Evolutionary conservation across 1,284 basidiomycete species (phyloP), one percentile per base, ranked within the genome.

Genomic region (Xanthoconium separans): DNA sequence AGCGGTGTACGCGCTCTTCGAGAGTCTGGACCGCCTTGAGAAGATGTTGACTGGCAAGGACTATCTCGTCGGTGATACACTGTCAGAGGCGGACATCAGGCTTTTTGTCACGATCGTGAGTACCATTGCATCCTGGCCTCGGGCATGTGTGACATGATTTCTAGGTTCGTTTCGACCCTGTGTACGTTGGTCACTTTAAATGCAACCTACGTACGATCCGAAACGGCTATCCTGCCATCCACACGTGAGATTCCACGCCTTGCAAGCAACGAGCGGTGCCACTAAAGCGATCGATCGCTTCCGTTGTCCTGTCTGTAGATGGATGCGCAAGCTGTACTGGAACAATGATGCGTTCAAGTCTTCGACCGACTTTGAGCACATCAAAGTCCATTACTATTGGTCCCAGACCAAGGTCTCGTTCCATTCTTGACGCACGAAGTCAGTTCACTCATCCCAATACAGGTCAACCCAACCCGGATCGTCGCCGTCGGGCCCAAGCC

Each of bases 291-390:
- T 50, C 51, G 44, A 54, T 49, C 18, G 31, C 40, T 47, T 37
- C 36, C 10, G 31, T 41, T 13, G 33, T 42, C 5, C 5, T 36
- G 11, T 13, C 6, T 41, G 3, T 39, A 87, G 84, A 30, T 95
- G 94, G 94, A 70, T 93, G 73, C 88, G 87, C 70, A 86, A 89
- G 65, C 75, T 98, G 37, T 98, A 98, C 77, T 98, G 94, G 95
- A 91, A 89, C 61, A 77, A 87, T 61, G 75, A 86, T 0, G 93
- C 92, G 2, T 99, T 99, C 85, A 88, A 89, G 71, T 83, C 85
- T 34, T 89, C 88, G 20, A 96, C 93, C 51, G 79, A 94, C 70
- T 97, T 98, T 71, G 84, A 86, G 44, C 90, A 93, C 65, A 92
- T 93, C 78, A 92, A 92, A 72, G 84, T 83, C 16, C 88, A 91